phyloP scores from a whole-genome alignment of 75 land plant genomes.

The Cunninghamia lanceolata region DNA sequence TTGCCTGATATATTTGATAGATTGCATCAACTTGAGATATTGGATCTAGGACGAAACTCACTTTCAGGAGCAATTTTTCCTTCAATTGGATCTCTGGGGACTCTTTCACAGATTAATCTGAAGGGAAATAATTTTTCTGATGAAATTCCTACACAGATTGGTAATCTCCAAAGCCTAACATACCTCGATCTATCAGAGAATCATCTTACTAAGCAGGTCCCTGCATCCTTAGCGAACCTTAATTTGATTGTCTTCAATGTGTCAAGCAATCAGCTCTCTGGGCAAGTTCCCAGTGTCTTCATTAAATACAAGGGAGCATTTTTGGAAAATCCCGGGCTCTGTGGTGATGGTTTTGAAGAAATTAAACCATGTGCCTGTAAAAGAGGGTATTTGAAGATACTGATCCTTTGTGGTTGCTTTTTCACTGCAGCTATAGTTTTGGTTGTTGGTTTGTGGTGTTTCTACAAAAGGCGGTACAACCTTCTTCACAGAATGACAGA shows the following conservation, averaged over 20 bases:
- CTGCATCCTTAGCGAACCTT: conserved; percentile 21
- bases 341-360: conserved; percentile 15
- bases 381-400: background rate
- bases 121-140: conserved; percentile 23
- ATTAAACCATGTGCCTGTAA: background rate
- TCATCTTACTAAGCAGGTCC: conserved; percentile 28
- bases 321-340: conserved; percentile 16
- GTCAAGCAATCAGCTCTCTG: conserved; percentile 58
- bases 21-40: conserved; percentile 7
- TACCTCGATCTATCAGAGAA: conserved; percentile 31
- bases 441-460: conserved; percentile 37
- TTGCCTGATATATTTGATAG: conserved; percentile 14
- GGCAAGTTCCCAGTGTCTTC: conserved; percentile 51
- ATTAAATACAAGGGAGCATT: conserved; percentile 38
- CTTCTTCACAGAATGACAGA: conserved; percentile 22
- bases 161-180: conserved; percentile 22
- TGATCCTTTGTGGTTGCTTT: conserved; percentile 29
- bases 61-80: conserved; percentile 22
- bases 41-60: conserved; percentile 27
- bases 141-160: conserved; percentile 25
- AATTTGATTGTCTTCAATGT: conserved; percentile 49
- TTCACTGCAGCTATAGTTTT: conserved; percentile 34
- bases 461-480: conserved; percentile 29
- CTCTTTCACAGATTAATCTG: conserved; percentile 17
- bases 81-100: conserved; percentile 9